phyloP scores from a whole-genome alignment of 1,139 yeast species.

The Candida sanyaensis region DNA sequence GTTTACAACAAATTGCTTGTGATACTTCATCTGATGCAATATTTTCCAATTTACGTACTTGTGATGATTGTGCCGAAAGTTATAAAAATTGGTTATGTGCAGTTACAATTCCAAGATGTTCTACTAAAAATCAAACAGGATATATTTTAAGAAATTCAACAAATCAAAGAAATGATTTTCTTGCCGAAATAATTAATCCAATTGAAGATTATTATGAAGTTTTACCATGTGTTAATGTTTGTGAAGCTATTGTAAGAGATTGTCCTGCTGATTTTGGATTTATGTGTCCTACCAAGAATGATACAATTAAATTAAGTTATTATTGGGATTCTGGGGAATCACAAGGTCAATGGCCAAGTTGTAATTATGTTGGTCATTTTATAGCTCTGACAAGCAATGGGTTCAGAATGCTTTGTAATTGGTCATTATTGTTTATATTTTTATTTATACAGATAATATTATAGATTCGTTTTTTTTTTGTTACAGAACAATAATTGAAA shows the following conservation, averaged over 20 bases:
- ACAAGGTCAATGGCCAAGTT: constrained; percentile 33
- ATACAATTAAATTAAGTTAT: constrained; percentile 47
- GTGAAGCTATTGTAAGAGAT: constrained; percentile 75
- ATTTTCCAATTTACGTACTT: constrained; percentile 72
- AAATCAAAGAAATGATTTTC: constrained; percentile 55
- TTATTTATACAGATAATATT: not conserved
- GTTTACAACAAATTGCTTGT: constrained; percentile 78
- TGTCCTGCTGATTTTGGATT: constrained; percentile 83
- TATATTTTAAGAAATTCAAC: constrained; percentile 49
- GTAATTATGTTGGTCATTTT: constrained; percentile 52
- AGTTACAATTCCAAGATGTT: constrained; percentile 87
- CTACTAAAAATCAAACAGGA: constrained; percentile 48
- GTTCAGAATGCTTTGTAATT: not conserved
- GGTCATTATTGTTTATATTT: not conserved
- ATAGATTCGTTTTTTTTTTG: not conserved
- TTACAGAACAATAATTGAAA: not conserved
- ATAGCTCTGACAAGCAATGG: not conserved
- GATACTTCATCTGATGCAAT: constrained; percentile 67
- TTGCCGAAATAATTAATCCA: constrained; percentile 62
- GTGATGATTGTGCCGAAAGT: constrained; percentile 69
- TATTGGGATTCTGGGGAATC: constrained; percentile 34
- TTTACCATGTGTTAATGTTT: constrained; percentile 81
- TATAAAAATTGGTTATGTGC: constrained; percentile 92
- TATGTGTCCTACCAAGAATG: constrained; percentile 59
- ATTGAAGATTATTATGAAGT: constrained; percentile 69